phyloP scores from a whole-genome alignment of 2,329 filamentous ascomycete genomes.

The Colletotrichum shisoi region DNA sequence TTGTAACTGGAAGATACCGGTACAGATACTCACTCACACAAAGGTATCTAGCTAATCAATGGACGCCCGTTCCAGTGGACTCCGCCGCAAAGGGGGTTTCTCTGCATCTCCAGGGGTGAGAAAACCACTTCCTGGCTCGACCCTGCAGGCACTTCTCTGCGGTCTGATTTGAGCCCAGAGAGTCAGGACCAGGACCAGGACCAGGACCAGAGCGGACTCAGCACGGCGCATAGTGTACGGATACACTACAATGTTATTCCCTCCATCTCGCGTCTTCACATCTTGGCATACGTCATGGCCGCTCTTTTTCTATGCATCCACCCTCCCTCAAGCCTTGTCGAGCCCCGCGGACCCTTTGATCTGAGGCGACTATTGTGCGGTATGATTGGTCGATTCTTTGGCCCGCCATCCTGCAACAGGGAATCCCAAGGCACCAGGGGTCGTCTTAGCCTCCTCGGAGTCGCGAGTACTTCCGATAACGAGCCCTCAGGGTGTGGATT shows the following conservation, averaged over 20 bases:
- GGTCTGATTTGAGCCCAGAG: constrained; percentile 22
- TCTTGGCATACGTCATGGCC: constrained; percentile 36
- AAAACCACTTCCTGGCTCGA: not conserved
- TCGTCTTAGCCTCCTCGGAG: constrained; percentile 17
- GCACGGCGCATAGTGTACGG: not conserved
- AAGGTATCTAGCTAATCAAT: constrained; percentile 6
- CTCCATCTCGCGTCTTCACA: not conserved
- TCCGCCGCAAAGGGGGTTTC: constrained; percentile 13
- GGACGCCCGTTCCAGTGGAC: constrained; percentile 4
- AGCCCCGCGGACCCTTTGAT: constrained; percentile 30
- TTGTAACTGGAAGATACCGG: too few relatives aligned
- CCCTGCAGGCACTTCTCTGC: constrained; percentile 10
- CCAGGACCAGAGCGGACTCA: not conserved
- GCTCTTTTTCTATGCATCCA: constrained; percentile 10
- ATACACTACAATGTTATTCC: not conserved
- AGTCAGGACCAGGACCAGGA: constrained; percentile 6
- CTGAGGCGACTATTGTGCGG: not conserved
- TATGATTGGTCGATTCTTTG: not conserved
- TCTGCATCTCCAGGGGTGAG: constrained; percentile 10
- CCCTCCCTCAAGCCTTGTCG: constrained; percentile 11
- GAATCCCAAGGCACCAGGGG: constrained; percentile 33
- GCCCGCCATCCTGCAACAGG: constrained; percentile 10
- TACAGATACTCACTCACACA: not conserved
- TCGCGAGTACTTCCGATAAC: constrained; percentile 22
- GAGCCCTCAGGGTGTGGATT: constrained; percentile 11